phyloP scores from a whole-genome alignment of 352 stramenopile genomes.

The Peronosclerospora sorghi region DNA sequence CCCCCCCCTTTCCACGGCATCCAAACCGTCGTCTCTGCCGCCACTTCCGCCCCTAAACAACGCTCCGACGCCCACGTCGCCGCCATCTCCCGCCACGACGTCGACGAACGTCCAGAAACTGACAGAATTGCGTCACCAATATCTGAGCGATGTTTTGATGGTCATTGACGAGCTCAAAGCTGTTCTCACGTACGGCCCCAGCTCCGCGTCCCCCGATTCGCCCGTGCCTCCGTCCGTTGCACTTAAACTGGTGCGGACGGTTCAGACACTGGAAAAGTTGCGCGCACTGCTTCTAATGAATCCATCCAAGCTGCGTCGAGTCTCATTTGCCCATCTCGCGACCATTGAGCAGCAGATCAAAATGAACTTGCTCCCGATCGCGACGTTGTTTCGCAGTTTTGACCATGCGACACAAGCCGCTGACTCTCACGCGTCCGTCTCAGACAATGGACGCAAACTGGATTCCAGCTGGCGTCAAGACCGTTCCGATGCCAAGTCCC shows the following conservation, averaged over 20 bases:
- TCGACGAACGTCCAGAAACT: conserved; percentile 13
- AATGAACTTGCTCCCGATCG: conserved; percentile 24
- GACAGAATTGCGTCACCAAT: conserved; percentile 15
- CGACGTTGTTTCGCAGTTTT: conserved; percentile 27
- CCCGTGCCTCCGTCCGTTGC: conserved; percentile 10
- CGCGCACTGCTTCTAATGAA: conserved; percentile 18
- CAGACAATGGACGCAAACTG: conserved; percentile 4
- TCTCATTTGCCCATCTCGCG: conserved; percentile 17
- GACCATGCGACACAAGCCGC: conserved; percentile 2
- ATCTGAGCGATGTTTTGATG: conserved; percentile 19
- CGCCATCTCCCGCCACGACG: background rate
- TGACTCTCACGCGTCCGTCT: background rate
- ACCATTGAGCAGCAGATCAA: conserved; percentile 28
- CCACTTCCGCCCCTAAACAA: conserved; percentile 8
- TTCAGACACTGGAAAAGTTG: conserved; percentile 29
- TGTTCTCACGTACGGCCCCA: conserved; percentile 17
- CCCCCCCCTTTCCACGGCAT: background rate
- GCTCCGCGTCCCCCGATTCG: conserved; percentile 8
- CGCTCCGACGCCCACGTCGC: background rate
- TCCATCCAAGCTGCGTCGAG: conserved; percentile 11
- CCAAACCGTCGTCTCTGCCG: conserved; percentile 1
- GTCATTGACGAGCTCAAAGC: conserved; percentile 23
- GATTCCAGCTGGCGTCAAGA: conserved; percentile 5
- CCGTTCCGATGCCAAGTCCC: conserved; percentile 7
- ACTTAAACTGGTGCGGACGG: conserved; percentile 25